phyloP scores from a whole-genome alignment of 2,329 filamentous ascomycete species.

The Diplodia sapinea region DNA sequence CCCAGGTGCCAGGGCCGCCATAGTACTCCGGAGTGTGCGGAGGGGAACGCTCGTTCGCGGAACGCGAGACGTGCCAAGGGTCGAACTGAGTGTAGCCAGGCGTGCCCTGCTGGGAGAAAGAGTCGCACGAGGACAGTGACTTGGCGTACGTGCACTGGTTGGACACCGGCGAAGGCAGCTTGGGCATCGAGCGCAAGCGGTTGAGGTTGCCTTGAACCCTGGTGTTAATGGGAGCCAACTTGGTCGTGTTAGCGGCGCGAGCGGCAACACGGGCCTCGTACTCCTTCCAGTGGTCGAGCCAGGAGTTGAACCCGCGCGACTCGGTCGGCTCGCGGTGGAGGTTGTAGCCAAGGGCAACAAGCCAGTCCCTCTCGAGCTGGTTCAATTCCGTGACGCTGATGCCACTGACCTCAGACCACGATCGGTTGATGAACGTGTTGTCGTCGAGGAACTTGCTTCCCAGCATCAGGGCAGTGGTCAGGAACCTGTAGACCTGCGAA shows the following conservation, averaged over 20 bases:
- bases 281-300: constrained; percentile 70
- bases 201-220: constrained; percentile 57
- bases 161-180: constrained; percentile 29
- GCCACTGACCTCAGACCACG: constrained; percentile 93
- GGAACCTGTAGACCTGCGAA: constrained; percentile 82
- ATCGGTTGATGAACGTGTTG: constrained; percentile 97
- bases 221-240: constrained; percentile 69
- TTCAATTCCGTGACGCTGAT: constrained; percentile 86
- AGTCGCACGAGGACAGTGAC: constrained; percentile 48
- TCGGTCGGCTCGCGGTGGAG: constrained; percentile 85
- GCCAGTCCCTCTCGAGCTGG: constrained; percentile 84
- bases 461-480: constrained; percentile 82
- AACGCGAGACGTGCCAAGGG: constrained; percentile 46
- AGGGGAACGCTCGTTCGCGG: constrained; percentile 54
- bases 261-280: constrained; percentile 61
- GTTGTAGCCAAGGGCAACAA: constrained; percentile 79
- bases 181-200: constrained; percentile 27
- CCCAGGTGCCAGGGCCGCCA: constrained; percentile 55
- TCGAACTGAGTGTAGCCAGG: constrained; percentile 48
- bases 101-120: constrained; percentile 42
- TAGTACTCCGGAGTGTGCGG: constrained; percentile 62
- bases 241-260: constrained; percentile 46
- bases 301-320: constrained; percentile 71
- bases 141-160: constrained; percentile 47
- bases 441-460: constrained; percentile 96